Conservation (phyloP, 352 stramenopile genomes). For the Globisporangium irregulare region DNA sequence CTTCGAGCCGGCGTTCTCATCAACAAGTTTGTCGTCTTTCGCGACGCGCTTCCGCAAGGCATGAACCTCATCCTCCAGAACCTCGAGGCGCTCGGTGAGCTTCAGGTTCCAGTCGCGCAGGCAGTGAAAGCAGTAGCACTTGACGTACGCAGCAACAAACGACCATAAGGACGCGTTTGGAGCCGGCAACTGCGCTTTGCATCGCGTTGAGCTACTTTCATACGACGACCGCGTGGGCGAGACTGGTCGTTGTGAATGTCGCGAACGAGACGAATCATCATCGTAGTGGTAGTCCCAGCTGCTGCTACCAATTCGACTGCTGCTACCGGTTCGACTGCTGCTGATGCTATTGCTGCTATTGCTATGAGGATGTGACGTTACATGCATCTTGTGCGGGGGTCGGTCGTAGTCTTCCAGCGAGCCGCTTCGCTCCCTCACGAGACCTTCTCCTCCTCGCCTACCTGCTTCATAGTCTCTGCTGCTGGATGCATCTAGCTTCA, state of each 20-base stretch:
- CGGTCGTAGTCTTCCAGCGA: not conserved
- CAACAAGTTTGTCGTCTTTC: not conserved
- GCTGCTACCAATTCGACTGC: not conserved
- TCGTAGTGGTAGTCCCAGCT: not conserved
- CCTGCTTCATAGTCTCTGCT: not conserved
- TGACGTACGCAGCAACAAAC: constrained; percentile 12
- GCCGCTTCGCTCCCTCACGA: not conserved
- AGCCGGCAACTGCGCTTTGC: not conserved
- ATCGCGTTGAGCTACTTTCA: not conserved
- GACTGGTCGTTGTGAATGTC: not conserved
- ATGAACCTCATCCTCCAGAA: constrained; percentile 4
- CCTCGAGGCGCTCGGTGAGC: constrained; percentile 9
- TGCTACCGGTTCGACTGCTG: not conserved
- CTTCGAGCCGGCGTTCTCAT: not conserved
- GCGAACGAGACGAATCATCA: not conserved
- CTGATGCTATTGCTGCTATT: not conserved
- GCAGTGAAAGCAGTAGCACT: constrained; percentile 19
- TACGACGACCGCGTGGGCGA: not conserved
- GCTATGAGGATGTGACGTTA: not conserved
- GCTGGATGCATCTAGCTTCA: not conserved
- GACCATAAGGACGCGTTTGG: constrained; percentile 13
- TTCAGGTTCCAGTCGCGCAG: constrained; percentile 15
- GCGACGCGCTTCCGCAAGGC: not conserved
- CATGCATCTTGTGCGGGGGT: constrained; percentile 2
- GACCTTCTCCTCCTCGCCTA: not conserved